A percentile compares a stretch with the other conserved stretches of the same genome.
Evolutionary conservation across 805 yeast species (phyloP).

Genomic region (Ogataea corticis): DNA sequence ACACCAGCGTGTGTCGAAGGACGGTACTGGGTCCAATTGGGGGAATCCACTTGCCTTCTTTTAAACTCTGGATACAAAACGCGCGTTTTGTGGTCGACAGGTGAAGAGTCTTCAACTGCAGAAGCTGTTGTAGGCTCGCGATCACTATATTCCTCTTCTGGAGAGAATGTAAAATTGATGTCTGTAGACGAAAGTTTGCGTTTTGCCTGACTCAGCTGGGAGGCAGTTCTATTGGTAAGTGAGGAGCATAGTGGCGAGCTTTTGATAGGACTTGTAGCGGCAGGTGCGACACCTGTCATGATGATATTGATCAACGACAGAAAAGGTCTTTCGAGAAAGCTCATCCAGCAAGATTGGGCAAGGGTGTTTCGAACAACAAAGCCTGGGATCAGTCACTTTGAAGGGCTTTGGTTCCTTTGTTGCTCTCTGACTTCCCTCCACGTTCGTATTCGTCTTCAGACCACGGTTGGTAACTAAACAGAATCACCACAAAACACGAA

Average conservation of each 20-base stretch:
- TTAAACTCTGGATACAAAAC: conserved; percentile 20
- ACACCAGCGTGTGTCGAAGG: conserved; percentile 16
- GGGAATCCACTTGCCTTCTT: conserved; percentile 21
- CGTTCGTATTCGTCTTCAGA: background rate
- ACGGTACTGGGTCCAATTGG: conserved; percentile 18
- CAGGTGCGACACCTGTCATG: conserved; percentile 7
- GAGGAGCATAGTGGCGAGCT: conserved; percentile 8
- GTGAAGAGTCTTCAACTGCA: conserved; percentile 14
- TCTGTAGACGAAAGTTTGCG: conserved; percentile 17
- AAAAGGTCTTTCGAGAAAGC: conserved; percentile 1
- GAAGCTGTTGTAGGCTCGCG: background rate
- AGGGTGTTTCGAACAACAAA: background rate
- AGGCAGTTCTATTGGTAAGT: background rate
- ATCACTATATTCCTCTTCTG: conserved; percentile 10
- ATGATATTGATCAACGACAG: background rate
- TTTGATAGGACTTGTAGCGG: background rate
- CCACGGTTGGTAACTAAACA: background rate
- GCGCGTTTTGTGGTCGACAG: conserved; percentile 17
- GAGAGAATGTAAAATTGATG: conserved; percentile 19
- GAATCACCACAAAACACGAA: conserved; percentile 6
- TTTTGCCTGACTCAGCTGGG: conserved; percentile 5
- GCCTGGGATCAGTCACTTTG: too few species aligned
- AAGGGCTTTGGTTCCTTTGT: too few species aligned
- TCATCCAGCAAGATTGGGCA: background rate
- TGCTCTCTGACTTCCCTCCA: background rate